A percentile compares a stretch with the other conserved stretches of the same genome.
phyloP scores from a whole-genome alignment of 2,329 filamentous ascomycete species.

The Fusarium sp. region DNA sequence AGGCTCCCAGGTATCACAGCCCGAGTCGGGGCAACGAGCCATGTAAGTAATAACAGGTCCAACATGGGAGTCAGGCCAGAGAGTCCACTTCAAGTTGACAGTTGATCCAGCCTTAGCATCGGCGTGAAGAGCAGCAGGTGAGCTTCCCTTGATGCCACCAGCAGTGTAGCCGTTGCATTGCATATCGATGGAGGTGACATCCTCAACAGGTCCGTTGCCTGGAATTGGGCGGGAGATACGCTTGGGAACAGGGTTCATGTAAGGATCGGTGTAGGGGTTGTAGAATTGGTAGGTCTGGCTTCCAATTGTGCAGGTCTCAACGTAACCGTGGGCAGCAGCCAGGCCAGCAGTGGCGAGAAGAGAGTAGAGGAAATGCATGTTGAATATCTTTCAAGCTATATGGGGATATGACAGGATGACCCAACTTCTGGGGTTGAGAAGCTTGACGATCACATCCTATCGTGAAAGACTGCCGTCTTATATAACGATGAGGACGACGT shows the following conservation, averaged over 20 bases:
- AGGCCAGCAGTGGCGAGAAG: constrained; percentile 51
- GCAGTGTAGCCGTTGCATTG: constrained; percentile 67
- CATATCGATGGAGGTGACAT: constrained; percentile 64
- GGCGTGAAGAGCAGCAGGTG: constrained; percentile 66
- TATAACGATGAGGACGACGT: not conserved
- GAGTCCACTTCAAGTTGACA: constrained; percentile 67
- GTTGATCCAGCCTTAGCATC: constrained; percentile 64
- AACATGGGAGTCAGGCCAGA: constrained; percentile 62
- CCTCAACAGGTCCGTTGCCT: constrained; percentile 68
- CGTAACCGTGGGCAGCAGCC: constrained; percentile 62
- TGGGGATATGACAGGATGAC: not conserved
- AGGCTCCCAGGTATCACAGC: constrained; percentile 63
- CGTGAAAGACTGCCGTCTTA: constrained; percentile 21
- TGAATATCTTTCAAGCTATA: not conserved
- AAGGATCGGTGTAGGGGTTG: constrained; percentile 58
- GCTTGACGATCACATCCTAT: constrained; percentile 14
- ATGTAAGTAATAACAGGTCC: constrained; percentile 70
- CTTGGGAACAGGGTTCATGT: constrained; percentile 56
- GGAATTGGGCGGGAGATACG: constrained; percentile 69
- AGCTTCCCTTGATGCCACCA: constrained; percentile 60
- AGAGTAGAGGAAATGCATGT: constrained; percentile 43
- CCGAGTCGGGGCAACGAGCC: constrained; percentile 65
- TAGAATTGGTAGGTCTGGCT: constrained; percentile 51
- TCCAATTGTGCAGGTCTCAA: constrained; percentile 59
- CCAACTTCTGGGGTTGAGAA: constrained; percentile 3